These are phyloP conservation scores for Aegilops tauschii DNA, from an alignment of 176 grass and related monocot genomes.

Conservation along the genomic window DNA sequence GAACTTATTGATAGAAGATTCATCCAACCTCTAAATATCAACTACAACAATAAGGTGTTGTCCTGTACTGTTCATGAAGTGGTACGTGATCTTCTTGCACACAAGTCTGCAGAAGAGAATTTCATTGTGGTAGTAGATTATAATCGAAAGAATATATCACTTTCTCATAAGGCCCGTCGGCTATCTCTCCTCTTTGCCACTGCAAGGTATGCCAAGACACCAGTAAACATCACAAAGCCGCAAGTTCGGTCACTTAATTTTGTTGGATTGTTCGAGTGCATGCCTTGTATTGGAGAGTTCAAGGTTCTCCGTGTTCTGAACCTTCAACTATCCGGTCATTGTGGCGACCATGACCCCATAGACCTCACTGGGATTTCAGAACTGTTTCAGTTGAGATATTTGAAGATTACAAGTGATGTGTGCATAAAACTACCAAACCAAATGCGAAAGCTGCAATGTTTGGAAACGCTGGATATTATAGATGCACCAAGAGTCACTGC, in stretches of 20 bases:
- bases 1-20: background rate
- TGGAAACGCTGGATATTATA: background rate
- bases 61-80: background rate
- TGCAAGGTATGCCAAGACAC: background rate
- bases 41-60: background rate
- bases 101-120: background rate
- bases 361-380: background rate
- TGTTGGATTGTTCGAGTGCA: background rate
- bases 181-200: background rate
- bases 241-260: background rate
- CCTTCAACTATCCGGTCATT: background rate
- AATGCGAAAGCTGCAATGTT: background rate
- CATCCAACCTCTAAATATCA: background rate
- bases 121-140: background rate
- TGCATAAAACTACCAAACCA: background rate
- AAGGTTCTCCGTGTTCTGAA: background rate
- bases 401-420: background rate
- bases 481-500: background rate
- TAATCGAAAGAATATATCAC: rapidly evolving
- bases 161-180: background rate
- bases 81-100: background rate
- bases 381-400: background rate
- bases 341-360: background rate
- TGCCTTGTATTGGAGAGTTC: background rate
- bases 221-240: rapidly evolving